Evolutionary conservation across 345 rosid species (phyloP), one percentile per base, ranked within the genome.

Genomic region (Brassica cretica): DNA sequence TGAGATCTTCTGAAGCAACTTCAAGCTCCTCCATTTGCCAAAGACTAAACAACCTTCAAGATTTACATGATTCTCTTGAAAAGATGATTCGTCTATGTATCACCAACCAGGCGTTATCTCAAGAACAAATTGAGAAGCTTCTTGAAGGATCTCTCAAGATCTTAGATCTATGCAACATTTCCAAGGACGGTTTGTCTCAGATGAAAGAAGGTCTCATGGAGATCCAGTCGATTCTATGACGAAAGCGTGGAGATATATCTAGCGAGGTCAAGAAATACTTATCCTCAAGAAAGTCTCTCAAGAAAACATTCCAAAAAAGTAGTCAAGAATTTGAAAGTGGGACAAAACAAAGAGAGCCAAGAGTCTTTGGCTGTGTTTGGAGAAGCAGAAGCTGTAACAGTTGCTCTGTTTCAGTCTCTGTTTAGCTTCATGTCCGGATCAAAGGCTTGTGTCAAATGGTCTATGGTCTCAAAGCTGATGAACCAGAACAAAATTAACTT

Each of bases 391-490:
- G 76, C 70, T 5, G 66, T 72, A n/a, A 78, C 87, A 12, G 5
- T 79, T 9, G 15, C 44, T 3, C 21, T 66, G 18, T 81, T 87
- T 1, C 84, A 82, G 24, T 84, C 90, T 65, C 72, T 85, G 8
- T 64, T 84, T 32, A 82, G 77, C 69, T 77, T 79, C 56, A 60
- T 88, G 62, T 80, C 78, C 8, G 88, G 78, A 35, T 14, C 84
- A 62, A 80, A 66, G 66, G 11, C 44, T 9, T 80, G 81, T 10
- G 37, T 41, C 32, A 46, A 64, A 32, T 74, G 85, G 84, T 82
- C 88, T 41, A 59, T 80, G 6, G 84, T 82, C 56, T 72, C 87
- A 41, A 87, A 76, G 70, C 79, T 86, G 10, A 66, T 78, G 80
- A 74, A 32, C 74, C 73, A 65, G 10, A 86, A 59, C 75, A 79